A percentile compares a stretch with the other conserved stretches of the same genome.
Evolutionary conservation across 495 filamentous ascomycete genomes (phyloP).

Genomic region (Terfezia claveryi): DNA sequence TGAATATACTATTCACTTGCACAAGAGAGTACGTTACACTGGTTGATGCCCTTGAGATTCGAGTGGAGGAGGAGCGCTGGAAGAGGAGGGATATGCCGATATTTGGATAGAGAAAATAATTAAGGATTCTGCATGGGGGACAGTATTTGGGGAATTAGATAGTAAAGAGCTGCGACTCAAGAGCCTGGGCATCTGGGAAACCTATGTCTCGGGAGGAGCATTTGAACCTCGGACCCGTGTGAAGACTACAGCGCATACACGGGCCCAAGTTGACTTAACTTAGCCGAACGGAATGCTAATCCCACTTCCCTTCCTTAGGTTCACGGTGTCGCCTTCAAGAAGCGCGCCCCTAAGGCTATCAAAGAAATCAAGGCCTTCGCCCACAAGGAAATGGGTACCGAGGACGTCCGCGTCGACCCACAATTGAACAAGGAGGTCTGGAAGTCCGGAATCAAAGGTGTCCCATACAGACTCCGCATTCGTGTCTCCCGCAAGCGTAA

Average conservation of each 20-base stretch:
- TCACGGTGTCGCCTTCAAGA: constrained; percentile 97
- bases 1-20: constrained; percentile 99
- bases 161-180: too few relatives aligned
- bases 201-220: too few relatives aligned
- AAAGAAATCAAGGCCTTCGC: constrained; percentile 97
- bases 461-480: constrained; percentile 85
- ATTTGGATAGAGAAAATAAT: neutral
- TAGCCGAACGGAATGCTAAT: constrained; percentile 1
- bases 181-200: too few relatives aligned
- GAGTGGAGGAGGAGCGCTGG: constrained; percentile 9
- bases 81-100: neutral
- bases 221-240: too few relatives aligned
- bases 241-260: too few relatives aligned
- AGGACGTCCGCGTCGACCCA: constrained; percentile 92
- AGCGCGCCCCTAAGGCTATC: constrained; percentile 91
- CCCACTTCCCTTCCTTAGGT: constrained; percentile 31
- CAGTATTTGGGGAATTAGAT: too few relatives aligned
- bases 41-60: neutral
- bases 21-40: constrained; percentile 81
- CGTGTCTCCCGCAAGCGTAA: constrained; percentile 99
- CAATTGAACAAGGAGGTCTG: constrained; percentile 99
- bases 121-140: too few relatives aligned
- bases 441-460: constrained; percentile 96
- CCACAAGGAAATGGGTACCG: constrained; percentile 83
- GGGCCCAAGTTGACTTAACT: neutral